Evolutionary conservation across 2,329 filamentous ascomycete genomes (phyloP), one percentile per base, ranked within the genome.

Genomic region (Talaromyces sp.): DNA sequence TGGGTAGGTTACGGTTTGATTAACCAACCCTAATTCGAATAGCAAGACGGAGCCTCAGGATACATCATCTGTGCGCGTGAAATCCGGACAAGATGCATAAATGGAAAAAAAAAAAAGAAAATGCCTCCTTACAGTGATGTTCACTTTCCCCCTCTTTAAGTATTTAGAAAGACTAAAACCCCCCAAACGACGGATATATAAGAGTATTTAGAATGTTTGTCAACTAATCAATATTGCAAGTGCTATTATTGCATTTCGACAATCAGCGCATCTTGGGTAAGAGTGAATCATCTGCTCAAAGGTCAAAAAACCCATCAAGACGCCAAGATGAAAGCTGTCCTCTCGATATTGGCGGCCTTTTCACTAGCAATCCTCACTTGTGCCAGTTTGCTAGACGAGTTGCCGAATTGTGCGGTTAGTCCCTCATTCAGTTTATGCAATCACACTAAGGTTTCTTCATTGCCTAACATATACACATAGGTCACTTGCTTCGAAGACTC

Each of bases 341-440:
- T 62, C 24, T 33, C 60, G n/a, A n/a, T 62, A 10, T 7, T 65
- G n/a, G 13, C 54, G 13, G 9, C 22, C 6, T 39, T 57, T 11
- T 24, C 62, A n/a, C 47, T 66, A 24, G 59, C 60, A 33, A 31
- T 22, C 2, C 11, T 66, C 19, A 35, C 35, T 33, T n/a, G 22
- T 6, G 64, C 60, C 10, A 62, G 35, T 60, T 43, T 62, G n/a
- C 24, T 66, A 19, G 37, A 59, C 33, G 52, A 62, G 24, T 22
- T 66, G 7, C 64, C 64, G 9, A n/a, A 22, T n/a, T 66, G 64
- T 35, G 64, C 64, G n/a, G 64, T 66, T 45, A 41, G 64, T 22
- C n/a, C 9, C 22, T 22, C 3, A 1, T 62, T 24, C 13, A 19
- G 1, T 1, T 22, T 35, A 35, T 22, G 31, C 22, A 33, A 33